Percentiles rank a stretch among this genome's conserved stretches.
phyloP scores from a whole-genome alignment of 331 rosid species.

The Stylosanthes scabra region DNA sequence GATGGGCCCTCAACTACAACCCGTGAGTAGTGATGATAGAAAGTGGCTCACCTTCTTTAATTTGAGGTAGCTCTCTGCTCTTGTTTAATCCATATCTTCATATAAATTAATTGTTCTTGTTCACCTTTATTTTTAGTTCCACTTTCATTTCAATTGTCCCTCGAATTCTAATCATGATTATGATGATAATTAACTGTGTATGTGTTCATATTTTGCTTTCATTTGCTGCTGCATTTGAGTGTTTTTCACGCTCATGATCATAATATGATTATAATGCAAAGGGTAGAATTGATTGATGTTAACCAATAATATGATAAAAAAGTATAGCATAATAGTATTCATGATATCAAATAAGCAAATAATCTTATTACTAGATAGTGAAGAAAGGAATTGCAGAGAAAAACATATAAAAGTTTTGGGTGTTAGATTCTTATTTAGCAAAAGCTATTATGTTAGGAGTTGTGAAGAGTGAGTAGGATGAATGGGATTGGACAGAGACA shows the following conservation, averaged over 20 bases:
- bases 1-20: not conserved
- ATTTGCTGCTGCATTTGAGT: conserved; percentile 3
- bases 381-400: not conserved
- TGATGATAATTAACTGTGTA: not conserved
- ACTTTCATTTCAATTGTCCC: not conserved
- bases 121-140: not conserved
- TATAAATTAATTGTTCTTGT: not conserved
- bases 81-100: not conserved
- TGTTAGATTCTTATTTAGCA: not conserved
- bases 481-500: conserved; percentile 29
- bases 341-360: conserved; percentile 16
- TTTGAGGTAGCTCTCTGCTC: not conserved
- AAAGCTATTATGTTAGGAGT: not conserved
- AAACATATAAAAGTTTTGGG: not conserved
- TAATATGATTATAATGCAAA: not conserved
- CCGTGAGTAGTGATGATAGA: not conserved
- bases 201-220: not conserved
- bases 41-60: not conserved
- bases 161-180: not conserved
- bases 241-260: not conserved
- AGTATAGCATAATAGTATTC: not conserved
- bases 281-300: conserved; percentile 27
- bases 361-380: not conserved
- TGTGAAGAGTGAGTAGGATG: no score
- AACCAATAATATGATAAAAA: no score